Evolutionary conservation across 495 filamentous ascomycete genomes (phyloP), one percentile per base, ranked within the genome.

Genomic region (Staphylotrichum tortipilum): DNA sequence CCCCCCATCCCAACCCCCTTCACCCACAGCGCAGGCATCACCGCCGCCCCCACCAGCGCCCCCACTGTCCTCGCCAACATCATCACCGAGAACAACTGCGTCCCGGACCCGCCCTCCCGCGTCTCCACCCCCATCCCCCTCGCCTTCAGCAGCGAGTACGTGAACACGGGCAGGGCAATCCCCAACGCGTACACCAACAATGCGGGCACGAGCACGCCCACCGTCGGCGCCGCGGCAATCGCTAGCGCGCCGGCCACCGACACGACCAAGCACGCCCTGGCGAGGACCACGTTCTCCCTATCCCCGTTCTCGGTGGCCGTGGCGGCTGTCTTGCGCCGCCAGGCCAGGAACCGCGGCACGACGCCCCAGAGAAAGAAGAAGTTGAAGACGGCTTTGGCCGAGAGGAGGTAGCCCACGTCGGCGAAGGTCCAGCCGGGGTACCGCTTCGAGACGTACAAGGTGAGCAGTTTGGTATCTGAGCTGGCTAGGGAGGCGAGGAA

Each of bases 11-110:
- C 35, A n/a, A 70, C 47, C 19, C 59, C 65, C n/a, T 31, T 30
- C 11, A 68, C 58, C 71, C 71, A 74, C 8, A 70, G 21, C 8
- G 58, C 47, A 0, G 69, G 62, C 69, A 74, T 72, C 12, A 70
- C 41, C 8, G 63, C 61, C 1, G 69, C 68, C 1, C 71, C 71
- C 1, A 71, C 43, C 26, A 74, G 42, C 24, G 66, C 63, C 9
- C 69, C 71, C 0, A 71, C 53, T n/a, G 68, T 68, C 51, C 65
- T 65, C 2, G 70, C 63, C 56, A 74, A 59, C 71, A 74, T 74
- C 14, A 70, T 68, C 28, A 72, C 65, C 17, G 71, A 71, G 46
- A 72, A 70, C 17, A 74, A 55, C 35, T 67, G 68, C 17, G 57
- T 65, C 53, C 22, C 23, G 17, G 33, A 24, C 23, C 39, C 33